Evolutionary conservation across 2,329 filamentous ascomycete species (phyloP), one percentile per base, ranked within the genome.

Genomic region (Botryosphaeria agaves): DNA sequence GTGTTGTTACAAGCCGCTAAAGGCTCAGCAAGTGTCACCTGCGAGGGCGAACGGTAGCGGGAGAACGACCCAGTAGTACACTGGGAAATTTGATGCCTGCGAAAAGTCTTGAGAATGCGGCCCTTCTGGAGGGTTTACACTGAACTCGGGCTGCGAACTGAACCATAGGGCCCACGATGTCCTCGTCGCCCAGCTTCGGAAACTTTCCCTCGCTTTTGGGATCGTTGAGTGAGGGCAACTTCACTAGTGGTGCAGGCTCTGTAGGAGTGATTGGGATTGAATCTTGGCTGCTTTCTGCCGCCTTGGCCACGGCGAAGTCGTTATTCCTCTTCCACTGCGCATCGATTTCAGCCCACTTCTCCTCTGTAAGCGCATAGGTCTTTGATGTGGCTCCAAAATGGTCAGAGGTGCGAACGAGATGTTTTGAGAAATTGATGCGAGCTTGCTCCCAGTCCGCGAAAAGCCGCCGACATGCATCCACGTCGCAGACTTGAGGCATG

Each of bases 151-250:
- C 39, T 20, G 48, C 40, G 35, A 54, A 36, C 38, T 57, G 66
- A 41, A 73, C 71, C 85, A 94, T 93, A 5, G 85, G 85, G 1
- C 85, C 85, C 26, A 94, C 83, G 48, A 94, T 91, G 51, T 92
- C 85, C 43, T 85, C 77, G 44, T 93, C 84, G 31, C 84, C 84
- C 18, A 87, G 69, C 42, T 76, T 73, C 15, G 84, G 84, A 45
- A 93, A 94, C 52, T 94, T 93, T 46, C 79, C 77, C 37, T 78
- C 66, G 46, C 62, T 57, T 51, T 64, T 52, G 33, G 76, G 63
- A 47, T 80, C 73, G 37, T 76, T 62, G 41, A 85, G 68, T 16
- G 69, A 65, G 0, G 78, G 77, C 38, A 84, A 71, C 33, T 69
- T 70, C 35, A 69, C 69, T 25, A 76, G 62, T 18, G 74, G 59